Percentiles rank a stretch among this genome's conserved stretches.
Conservation (phyloP, 805 yeast genomes). For the Ogataea naganishii region DNA sequence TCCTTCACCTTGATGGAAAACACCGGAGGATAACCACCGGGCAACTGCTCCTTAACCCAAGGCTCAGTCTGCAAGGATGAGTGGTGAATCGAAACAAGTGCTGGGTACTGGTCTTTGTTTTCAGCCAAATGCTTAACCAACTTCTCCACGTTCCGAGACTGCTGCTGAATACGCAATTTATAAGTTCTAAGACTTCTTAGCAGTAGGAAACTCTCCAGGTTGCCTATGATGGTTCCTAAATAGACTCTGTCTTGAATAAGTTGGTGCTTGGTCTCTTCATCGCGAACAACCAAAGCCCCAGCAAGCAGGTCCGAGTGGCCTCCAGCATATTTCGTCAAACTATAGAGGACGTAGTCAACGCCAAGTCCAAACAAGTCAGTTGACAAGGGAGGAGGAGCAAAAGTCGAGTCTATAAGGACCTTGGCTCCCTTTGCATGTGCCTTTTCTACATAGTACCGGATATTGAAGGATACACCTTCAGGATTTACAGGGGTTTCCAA, state of each 20-base stretch:
- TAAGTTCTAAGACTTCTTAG: slow-evolving; percentile 76
- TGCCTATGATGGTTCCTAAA: slow-evolving; percentile 74
- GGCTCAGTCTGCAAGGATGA: slow-evolving; percentile 70
- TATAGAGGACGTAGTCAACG: slow-evolving; percentile 85
- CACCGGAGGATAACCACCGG: slow-evolving; percentile 63
- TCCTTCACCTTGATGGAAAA: slow-evolving; percentile 52
- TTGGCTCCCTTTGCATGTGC: slow-evolving; percentile 77
- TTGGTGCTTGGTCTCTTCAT: slow-evolving; percentile 30
- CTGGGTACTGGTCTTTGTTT: slow-evolving; percentile 38
- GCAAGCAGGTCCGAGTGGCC: slow-evolving; percentile 93
- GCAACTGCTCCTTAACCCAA: slow-evolving; percentile 57
- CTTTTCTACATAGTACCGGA: slow-evolving; percentile 49
- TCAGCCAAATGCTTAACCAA: slow-evolving; percentile 52
- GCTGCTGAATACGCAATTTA: slow-evolving; percentile 61
- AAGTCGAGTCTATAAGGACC: slow-evolving; percentile 73
- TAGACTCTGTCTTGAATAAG: slow-evolving; percentile 56
- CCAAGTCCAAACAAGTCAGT: slow-evolving; percentile 76
- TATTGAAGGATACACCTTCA: slow-evolving; percentile 56
- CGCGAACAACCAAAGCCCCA: slow-evolving; percentile 68
- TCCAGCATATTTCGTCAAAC: slow-evolving; percentile 89
- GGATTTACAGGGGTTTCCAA: slow-evolving; percentile 89
- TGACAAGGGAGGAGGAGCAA: slow-evolving; percentile 83
- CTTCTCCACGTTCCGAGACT: slow-evolving; percentile 51
- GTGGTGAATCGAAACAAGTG: slow-evolving; percentile 49
- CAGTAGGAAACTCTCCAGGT: slow-evolving; percentile 66